Evolutionary conservation across 768 basidiomycete species (phyloP).

Genomic region (Rhizopogon vulgaris): DNA sequence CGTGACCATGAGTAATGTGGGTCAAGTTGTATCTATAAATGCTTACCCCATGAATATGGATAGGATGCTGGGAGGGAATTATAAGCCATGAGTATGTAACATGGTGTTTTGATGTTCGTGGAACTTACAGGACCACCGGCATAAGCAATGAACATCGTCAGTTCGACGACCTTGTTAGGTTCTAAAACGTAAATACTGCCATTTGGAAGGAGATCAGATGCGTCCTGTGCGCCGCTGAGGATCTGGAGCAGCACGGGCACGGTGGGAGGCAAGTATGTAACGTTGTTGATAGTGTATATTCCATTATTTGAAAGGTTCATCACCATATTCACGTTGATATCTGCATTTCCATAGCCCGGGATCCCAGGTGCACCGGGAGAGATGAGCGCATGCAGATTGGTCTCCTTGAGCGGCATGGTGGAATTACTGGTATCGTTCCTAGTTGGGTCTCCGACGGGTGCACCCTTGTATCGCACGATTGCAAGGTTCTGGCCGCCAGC

Average conservation of each 20-base stretch:
- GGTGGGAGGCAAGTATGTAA: conserved; percentile 6
- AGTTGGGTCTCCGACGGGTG: conserved; percentile 24
- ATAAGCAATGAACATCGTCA: background rate
- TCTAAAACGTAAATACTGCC: conserved; percentile 36
- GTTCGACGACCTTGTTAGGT: conserved; percentile 32
- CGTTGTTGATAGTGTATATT: background rate
- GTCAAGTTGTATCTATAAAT: background rate
- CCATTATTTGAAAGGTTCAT: background rate
- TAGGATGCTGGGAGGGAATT: conserved; percentile 11
- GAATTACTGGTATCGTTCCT: conserved; percentile 11
- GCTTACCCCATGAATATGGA: conserved; percentile 28
- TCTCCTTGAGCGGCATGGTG: conserved; percentile 10
- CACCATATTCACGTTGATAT: conserved; percentile 12
- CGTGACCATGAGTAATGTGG: background rate
- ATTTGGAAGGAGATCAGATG: conserved; percentile 29
- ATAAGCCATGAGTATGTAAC: background rate
- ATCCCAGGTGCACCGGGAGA: conserved; percentile 18
- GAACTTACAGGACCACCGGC: background rate
- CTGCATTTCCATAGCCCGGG: conserved; percentile 20
- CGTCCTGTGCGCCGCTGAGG: conserved; percentile 26
- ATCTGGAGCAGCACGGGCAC: conserved; percentile 39
- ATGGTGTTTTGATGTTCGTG: background rate
- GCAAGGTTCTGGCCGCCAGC: conserved; percentile 30
- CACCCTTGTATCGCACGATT: conserved; percentile 33
- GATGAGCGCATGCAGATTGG: conserved; percentile 11